phyloP scores from a whole-genome alignment of 805 yeast genomes.

The Wickerhamiella vanderwaltii region DNA sequence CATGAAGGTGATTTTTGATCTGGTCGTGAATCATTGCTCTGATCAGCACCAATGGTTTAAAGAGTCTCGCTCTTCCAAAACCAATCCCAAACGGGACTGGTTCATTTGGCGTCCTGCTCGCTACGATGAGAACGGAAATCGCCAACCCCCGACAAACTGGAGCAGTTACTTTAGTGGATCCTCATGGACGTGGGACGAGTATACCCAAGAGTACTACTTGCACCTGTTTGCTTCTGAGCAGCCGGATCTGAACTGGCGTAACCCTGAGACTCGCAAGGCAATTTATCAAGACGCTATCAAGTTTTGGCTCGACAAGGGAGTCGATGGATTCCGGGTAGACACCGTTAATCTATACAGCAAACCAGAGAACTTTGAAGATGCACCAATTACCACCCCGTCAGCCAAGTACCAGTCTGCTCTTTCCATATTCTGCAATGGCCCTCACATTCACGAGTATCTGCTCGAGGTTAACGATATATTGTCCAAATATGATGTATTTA shows the following conservation, averaged over 20 bases:
- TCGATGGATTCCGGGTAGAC: slow-evolving; percentile 47
- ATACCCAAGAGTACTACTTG: slow-evolving; percentile 43
- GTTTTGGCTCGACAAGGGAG: slow-evolving; percentile 44
- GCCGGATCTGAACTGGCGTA: slow-evolving; percentile 56
- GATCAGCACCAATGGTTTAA: slow-evolving; percentile 47
- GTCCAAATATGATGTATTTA: slow-evolving; percentile 38
- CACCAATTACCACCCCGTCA: slow-evolving; percentile 35
- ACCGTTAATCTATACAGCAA: slow-evolving; percentile 44
- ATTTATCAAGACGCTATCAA: slow-evolving; percentile 37
- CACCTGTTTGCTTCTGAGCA: slow-evolving; percentile 42
- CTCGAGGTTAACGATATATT: slow-evolving; percentile 38
- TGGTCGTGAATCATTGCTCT: slow-evolving; percentile 50
- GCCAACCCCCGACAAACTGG: slow-evolving; percentile 50
- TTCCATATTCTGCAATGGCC: slow-evolving; percentile 34
- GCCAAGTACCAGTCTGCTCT: slow-evolving; percentile 33
- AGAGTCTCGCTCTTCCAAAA: too few relatives aligned
- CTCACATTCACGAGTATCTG: slow-evolving; percentile 46
- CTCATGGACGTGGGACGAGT: slow-evolving; percentile 47
- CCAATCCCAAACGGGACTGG: too few relatives aligned
- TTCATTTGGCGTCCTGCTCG: too few relatives aligned
- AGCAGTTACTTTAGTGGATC: slow-evolving; percentile 39
- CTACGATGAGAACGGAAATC: too few relatives aligned
- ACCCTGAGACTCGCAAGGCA: slow-evolving; percentile 20
- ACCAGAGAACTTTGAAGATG: slow-evolving; percentile 36
- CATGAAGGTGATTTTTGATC: slow-evolving; percentile 41